phyloP scores from a whole-genome alignment of 2,329 filamentous ascomycete genomes.

The Colletotrichum euphorbiae region DNA sequence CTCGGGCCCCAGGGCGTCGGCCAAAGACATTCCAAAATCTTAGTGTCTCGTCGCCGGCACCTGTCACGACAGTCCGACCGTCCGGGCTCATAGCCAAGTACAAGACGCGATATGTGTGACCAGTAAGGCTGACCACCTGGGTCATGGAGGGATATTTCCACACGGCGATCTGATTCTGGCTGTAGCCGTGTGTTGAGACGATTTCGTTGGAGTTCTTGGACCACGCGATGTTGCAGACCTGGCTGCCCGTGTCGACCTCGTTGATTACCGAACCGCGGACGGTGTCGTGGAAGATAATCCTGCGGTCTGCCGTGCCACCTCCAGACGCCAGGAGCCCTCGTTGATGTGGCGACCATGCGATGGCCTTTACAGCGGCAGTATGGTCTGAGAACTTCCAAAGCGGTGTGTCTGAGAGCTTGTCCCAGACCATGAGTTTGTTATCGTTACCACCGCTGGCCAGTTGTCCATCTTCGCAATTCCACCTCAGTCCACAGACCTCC shows the following conservation, averaged over 20 bases:
- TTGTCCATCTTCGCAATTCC: slow-evolving; percentile 97
- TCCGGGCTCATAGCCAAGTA: slow-evolving; percentile 98
- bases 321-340: slow-evolving; percentile 94
- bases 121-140: slow-evolving; percentile 93
- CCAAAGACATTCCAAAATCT: slow-evolving; percentile 98
- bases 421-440: slow-evolving; percentile 99
- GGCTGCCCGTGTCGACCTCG: slow-evolving; percentile 95
- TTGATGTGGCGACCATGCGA: slow-evolving; percentile 97
- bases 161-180: slow-evolving; percentile 97
- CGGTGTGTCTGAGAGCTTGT: slow-evolving; percentile 91
- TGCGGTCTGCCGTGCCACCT: slow-evolving; percentile 93
- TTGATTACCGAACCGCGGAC: slow-evolving; percentile 82
- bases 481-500: slow-evolving; percentile 95
- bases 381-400: slow-evolving; percentile 96
- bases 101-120: slow-evolving; percentile 95
- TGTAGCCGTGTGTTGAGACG: slow-evolving; percentile 96
- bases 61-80: slow-evolving; percentile 92
- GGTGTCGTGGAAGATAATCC: slow-evolving; percentile 99
- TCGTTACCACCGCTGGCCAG: slow-evolving; percentile 96
- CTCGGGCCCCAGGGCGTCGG: slow-evolving; percentile 77
- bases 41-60: slow-evolving; percentile 94
- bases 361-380: slow-evolving; percentile 95
- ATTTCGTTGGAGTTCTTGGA: slow-evolving; percentile 98
- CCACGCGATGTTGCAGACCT: slow-evolving; percentile 99
- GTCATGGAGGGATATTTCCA: slow-evolving; percentile 99